Conservation (phyloP, 2,329 filamentous ascomycete species). For the Decorospora gaudefroyi region DNA sequence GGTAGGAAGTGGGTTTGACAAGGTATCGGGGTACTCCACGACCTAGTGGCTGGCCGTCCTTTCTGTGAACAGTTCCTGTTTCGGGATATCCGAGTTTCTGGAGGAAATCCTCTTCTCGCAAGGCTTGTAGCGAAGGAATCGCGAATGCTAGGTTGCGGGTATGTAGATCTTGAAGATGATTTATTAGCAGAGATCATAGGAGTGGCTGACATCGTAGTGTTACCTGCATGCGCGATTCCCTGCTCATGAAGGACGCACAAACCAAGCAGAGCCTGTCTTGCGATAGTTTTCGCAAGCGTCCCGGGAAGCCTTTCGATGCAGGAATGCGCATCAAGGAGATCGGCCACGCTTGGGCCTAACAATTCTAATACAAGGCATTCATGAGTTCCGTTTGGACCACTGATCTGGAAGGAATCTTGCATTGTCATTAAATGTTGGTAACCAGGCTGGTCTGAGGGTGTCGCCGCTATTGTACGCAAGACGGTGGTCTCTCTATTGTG, state of each 20-base stretch:
- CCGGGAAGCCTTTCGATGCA: constrained; percentile 47
- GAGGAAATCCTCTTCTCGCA: constrained; percentile 26
- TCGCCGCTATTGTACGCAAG: constrained; percentile 14
- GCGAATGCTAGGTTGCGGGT: constrained; percentile 33
- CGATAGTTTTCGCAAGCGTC: constrained; percentile 46
- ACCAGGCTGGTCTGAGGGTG: constrained; percentile 16
- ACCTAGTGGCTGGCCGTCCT: constrained; percentile 23
- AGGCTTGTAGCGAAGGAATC: constrained; percentile 21
- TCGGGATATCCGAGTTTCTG: constrained; percentile 23
- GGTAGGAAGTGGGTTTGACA: constrained; percentile 16
- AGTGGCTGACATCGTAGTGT: neutral
- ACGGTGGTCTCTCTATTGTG: constrained; percentile 20
- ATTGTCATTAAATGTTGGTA: constrained; percentile 43
- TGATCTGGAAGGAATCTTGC: constrained; percentile 46
- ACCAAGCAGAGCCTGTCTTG: constrained; percentile 24
- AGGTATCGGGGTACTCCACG: constrained; percentile 28
- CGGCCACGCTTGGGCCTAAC: constrained; percentile 49
- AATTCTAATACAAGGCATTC: constrained; percentile 52
- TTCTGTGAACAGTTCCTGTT: constrained; percentile 20
- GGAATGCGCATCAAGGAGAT: constrained; percentile 43
- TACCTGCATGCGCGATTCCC: constrained; percentile 36
- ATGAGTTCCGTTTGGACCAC: constrained; percentile 54
- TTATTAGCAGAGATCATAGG: no score
- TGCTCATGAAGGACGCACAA: constrained; percentile 28
- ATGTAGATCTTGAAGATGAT: constrained; percentile 42